phyloP scores from a whole-genome alignment of 306 rosid species.

The Fragaria ananassa region DNA sequence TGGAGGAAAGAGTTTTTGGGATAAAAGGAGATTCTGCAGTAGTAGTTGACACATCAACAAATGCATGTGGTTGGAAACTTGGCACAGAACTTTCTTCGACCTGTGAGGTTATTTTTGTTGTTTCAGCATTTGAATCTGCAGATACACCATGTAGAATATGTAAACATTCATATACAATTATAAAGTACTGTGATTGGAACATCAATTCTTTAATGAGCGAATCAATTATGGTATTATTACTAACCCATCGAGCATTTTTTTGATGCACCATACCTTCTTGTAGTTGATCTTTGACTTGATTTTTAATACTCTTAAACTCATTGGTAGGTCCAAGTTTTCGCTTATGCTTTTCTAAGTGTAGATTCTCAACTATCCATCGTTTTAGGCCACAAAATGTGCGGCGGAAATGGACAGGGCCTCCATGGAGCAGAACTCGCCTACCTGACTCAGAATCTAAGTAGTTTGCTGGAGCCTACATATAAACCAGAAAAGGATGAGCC shows the following conservation, averaged over 20 bases:
- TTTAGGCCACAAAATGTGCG: constrained; percentile 53
- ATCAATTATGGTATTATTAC: not conserved
- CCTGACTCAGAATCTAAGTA: constrained; percentile 20
- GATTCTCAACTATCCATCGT: constrained; percentile 53
- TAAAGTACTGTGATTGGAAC: not conserved
- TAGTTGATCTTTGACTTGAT: constrained; percentile 34
- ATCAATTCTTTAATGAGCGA: not conserved
- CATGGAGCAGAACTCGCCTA: constrained; percentile 30
- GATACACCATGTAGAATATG: not conserved
- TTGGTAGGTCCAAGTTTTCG: constrained; percentile 31
- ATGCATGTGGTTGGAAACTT: constrained; percentile 23
- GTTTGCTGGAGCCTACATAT: constrained; percentile 41
- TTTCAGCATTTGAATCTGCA: constrained; percentile 28
- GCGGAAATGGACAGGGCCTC: constrained; percentile 48
- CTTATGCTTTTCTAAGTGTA: constrained; percentile 27
- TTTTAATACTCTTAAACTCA: constrained; percentile 36
- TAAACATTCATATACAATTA: not conserved
- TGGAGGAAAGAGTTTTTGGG: constrained; percentile 34
- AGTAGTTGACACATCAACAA: constrained; percentile 31
- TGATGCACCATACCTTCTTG: constrained; percentile 35
- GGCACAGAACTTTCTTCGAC: constrained; percentile 26
- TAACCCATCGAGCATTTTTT: constrained; percentile 34
- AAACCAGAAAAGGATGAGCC: constrained; percentile 6
- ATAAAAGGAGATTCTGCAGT: constrained; percentile 36
- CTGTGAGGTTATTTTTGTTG: constrained; percentile 10